These are phyloP conservation scores for Mortierella polycephala DNA, from an alignment of 371 early-diverging fungal species.

Conservation along the genomic window DNA sequence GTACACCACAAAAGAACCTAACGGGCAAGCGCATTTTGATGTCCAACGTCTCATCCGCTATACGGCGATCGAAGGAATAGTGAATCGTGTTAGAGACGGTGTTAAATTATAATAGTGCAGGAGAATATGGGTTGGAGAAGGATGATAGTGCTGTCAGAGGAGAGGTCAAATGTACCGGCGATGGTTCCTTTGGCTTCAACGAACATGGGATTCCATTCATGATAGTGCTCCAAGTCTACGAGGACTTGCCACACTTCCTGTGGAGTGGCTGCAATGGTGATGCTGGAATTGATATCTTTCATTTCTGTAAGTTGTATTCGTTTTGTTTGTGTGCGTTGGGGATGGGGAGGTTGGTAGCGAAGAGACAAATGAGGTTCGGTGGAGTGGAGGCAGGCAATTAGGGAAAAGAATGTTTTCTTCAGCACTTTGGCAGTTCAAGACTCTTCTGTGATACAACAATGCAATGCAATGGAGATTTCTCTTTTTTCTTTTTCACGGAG, in stretches of 20 bases:
- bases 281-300: constrained; percentile 43
- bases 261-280: constrained; percentile 34
- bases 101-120: not conserved
- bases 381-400: too few species aligned
- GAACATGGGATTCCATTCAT: constrained; percentile 48
- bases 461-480: too few species aligned
- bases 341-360: too few species aligned
- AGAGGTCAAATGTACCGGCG: constrained; percentile 13
- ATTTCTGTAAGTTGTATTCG: constrained; percentile 1
- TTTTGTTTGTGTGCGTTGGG: not conserved
- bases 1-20: constrained; percentile 40
- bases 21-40: constrained; percentile 34
- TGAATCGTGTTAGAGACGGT: not conserved
- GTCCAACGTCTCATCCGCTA: constrained; percentile 27
- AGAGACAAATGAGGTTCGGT: too few species aligned
- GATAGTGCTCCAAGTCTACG: constrained; percentile 32
- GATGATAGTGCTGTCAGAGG: not conserved
- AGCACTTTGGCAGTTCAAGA: too few species aligned
- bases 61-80: not conserved
- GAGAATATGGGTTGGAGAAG: not conserved
- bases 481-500: too few species aligned
- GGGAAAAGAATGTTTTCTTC: too few species aligned
- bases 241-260: constrained; percentile 42
- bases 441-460: too few species aligned
- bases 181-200: constrained; percentile 32